Conservation (phyloP, 371 early-diverging fungal genomes). For the Lichtheimia ornata region DNA sequence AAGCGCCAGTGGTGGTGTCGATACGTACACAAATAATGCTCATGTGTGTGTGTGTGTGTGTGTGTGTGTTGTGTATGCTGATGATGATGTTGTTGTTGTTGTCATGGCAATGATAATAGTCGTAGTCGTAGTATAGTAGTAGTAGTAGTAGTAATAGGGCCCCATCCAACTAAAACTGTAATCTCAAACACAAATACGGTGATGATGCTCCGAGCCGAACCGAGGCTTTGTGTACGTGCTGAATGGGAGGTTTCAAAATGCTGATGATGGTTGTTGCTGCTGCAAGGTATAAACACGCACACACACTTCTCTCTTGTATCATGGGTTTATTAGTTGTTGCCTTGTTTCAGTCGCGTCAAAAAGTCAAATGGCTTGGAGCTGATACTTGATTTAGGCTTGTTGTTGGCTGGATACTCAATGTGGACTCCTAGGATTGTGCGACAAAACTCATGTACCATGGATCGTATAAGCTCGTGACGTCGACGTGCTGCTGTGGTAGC, state of each 20-base stretch:
- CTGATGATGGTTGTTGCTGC: no score
- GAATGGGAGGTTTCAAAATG: no score
- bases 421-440: conserved; percentile 41
- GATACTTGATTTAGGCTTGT: neutral
- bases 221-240: no score
- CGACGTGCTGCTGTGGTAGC: conserved; percentile 24
- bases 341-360: neutral
- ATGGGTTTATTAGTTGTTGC: neutral
- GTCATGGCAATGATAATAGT: neutral
- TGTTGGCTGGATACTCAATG: conserved; percentile 15
- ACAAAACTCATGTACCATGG: conserved; percentile 53
- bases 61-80: no score
- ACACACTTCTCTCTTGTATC: neutral
- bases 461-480: conserved; percentile 43
- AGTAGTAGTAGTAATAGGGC: neutral
- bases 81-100: neutral
- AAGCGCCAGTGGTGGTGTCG: no score
- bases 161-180: neutral
- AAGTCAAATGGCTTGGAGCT: neutral
- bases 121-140: neutral
- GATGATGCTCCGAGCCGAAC: no score
- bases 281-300: neutral
- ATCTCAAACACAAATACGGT: no score
- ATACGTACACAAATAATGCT: no score
- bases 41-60: no score